Evolutionary conservation across 1,284 basidiomycete species (phyloP).

Genomic region (Coniophora puteana): DNA sequence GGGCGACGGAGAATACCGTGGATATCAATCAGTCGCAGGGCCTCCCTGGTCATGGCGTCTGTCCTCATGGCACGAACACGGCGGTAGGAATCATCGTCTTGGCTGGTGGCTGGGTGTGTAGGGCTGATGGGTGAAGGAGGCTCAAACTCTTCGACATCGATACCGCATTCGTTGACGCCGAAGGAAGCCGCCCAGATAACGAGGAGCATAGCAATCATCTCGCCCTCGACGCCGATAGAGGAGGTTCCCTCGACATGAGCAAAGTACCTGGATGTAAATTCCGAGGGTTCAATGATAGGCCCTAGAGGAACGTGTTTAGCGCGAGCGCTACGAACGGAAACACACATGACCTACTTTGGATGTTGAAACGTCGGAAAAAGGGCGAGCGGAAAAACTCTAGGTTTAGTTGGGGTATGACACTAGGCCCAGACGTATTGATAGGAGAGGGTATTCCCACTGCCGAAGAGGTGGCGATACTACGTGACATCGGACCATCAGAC

Average conservation of each 20-base stretch:
- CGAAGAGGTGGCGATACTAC: no score
- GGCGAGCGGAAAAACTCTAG: conserved; percentile 77
- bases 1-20: conserved; percentile 78
- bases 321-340: conserved; percentile 19
- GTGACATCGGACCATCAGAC: conserved; percentile 36
- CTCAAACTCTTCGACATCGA: conserved; percentile 26
- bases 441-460: no score
- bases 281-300: conserved; percentile 68
- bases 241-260: conserved; percentile 56
- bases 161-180: conserved; percentile 76
- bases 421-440: conserved; percentile 15
- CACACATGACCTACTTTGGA: conserved; percentile 63
- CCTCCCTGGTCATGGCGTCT: conserved; percentile 63
- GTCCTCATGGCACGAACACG: conserved; percentile 24
- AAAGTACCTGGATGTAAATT: conserved; percentile 69
- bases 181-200: conserved; percentile 86
- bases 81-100: conserved; percentile 18
- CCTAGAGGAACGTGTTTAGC: conserved; percentile 33
- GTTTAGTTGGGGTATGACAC: conserved; percentile 66
- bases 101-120: conserved; percentile 11
- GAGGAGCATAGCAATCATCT: conserved; percentile 64
- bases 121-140: conserved; percentile 18
- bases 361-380: conserved; percentile 78
- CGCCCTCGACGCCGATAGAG: conserved; percentile 54
- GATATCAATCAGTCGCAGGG: conserved; percentile 75